Base-by-base conservation (phyloP, 495 filamentous ascomycete genomes). In the Apodospora peruviana region DNA sequence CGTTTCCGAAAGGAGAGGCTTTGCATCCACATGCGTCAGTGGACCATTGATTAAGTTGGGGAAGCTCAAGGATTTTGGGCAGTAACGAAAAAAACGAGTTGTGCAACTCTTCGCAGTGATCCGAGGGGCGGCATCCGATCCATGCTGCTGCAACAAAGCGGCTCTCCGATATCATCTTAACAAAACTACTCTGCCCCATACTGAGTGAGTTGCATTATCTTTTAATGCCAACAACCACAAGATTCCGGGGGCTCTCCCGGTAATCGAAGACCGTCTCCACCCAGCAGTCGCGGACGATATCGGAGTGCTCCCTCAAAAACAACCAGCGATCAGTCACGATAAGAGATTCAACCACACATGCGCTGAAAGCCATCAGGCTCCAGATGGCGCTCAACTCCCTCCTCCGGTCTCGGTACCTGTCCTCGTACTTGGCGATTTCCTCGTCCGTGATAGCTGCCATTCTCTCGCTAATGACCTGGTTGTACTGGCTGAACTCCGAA, bases 341-440 rank as follows among this genome's bases (percentile, higher is more conserved):
- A 44, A 90, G 68, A 21, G 88, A 86, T 68, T 98, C 93, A 23
- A 91, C 82, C 12, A 96, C 83, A 9, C 79, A 79, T 7, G 94
- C 88, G 59, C 88, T 93, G 59, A 95, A 96, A 2, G 93, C 89
- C 91, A 97, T 97, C 58, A 98, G 66, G 55, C 77, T 87, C 93
- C 93, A 98, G 29, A 90, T 73, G 3, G 91, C 74, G 64, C 85
- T 89, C 14, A 98, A 74, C 55, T 95, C 82, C 56, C 91, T 86
- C 72, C 84, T 90, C 51, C 83, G 73, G n/a, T 71, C 69, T 25
- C 55, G 57, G 63, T 83, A 94, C 36, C 66, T 55, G 7, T 65
- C 59, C 58, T 85, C 85, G 60, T 96, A 96, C 37, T 47, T 64
- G 16, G 73, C 67, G 46, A 95, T 82, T 46, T 91, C 83, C 35